Percentiles rank a stretch among this genome's conserved stretches.
Conservation (phyloP, 2,329 filamentous ascomycete species). For the Aspergillus floridensis region DNA sequence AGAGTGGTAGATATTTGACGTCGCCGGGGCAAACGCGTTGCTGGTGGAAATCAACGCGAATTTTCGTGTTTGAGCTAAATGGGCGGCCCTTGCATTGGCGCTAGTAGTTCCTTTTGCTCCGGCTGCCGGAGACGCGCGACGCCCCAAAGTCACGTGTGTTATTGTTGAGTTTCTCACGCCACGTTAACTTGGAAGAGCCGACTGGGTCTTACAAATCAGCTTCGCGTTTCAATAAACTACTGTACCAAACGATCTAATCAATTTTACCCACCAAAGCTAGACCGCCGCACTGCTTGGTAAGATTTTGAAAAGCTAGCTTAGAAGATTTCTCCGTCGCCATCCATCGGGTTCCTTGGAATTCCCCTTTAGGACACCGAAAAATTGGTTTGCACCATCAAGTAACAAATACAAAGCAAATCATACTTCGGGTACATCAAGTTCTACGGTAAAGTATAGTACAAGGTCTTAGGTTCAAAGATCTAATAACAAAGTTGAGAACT, state of each 20-base stretch:
- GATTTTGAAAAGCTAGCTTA: background rate
- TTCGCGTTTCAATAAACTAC: background rate
- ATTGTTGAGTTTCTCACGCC: constrained; percentile 4
- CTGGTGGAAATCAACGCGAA: constrained; percentile 29
- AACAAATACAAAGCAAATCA: background rate
- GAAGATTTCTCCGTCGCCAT: background rate
- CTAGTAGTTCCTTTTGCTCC: constrained; percentile 1
- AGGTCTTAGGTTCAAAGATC: background rate
- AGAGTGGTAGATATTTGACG: constrained; percentile 34
- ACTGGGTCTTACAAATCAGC: constrained; percentile 2
- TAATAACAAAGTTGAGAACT: background rate
- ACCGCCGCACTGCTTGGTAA: background rate
- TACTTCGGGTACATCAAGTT: background rate
- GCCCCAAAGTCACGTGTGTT: constrained; percentile 22
- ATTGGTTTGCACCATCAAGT: background rate
- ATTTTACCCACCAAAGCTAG: no score
- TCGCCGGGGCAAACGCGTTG: constrained; percentile 33
- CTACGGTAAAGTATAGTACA: background rate
- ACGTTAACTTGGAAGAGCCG: background rate
- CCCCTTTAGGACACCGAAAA: background rate
- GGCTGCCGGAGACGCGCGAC: constrained; percentile 18
- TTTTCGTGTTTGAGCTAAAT: constrained; percentile 35
- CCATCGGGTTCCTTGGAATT: background rate
- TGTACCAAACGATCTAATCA: no score
- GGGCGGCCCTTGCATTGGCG: constrained; percentile 22